Evolutionary conservation across 306 rosid genomes (phyloP).

Genomic region (Purshia tridentata): DNA sequence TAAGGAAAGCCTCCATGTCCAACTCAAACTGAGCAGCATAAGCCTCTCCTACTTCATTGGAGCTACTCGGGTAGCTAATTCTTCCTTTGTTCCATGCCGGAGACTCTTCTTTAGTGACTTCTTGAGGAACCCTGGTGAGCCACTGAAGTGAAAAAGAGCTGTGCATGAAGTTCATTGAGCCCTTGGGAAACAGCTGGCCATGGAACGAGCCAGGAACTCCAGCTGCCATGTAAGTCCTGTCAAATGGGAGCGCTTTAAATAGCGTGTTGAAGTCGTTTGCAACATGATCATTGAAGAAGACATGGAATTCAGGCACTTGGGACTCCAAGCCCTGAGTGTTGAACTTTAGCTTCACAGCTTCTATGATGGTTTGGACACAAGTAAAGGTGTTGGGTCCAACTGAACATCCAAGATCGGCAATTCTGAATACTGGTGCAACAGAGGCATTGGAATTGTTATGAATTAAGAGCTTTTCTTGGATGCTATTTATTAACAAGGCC

Average conservation of each 20-base stretch:
- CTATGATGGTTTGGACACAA: neutral
- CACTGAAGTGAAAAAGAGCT: conserved; percentile 7
- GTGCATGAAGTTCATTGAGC: conserved; percentile 3
- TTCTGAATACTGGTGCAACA: no score
- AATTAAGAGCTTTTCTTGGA: no score
- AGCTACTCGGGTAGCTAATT: neutral
- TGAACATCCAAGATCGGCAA: no score
- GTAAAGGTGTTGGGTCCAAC: neutral
- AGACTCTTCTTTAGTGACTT: neutral
- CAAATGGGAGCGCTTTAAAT: no score
- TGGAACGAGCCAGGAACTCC: conserved; percentile 1
- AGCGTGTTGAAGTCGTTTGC: no score
- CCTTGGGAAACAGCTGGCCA: neutral
- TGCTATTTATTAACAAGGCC: no score
- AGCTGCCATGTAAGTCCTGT: no score
- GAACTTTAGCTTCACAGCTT: neutral
- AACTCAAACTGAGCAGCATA: conserved; percentile 1
- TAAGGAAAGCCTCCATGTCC: conserved; percentile 1
- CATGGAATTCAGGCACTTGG: neutral
- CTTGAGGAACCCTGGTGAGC: neutral
- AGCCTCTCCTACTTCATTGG: neutral
- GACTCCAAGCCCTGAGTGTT: neutral
- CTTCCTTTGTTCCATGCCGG: conserved; percentile 15
- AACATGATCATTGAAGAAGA: no score
- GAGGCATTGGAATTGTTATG: no score